These are phyloP conservation scores for Euphrasia confusa DNA, from an alignment of 257 asterid species.

Conservation along the genomic window DNA sequence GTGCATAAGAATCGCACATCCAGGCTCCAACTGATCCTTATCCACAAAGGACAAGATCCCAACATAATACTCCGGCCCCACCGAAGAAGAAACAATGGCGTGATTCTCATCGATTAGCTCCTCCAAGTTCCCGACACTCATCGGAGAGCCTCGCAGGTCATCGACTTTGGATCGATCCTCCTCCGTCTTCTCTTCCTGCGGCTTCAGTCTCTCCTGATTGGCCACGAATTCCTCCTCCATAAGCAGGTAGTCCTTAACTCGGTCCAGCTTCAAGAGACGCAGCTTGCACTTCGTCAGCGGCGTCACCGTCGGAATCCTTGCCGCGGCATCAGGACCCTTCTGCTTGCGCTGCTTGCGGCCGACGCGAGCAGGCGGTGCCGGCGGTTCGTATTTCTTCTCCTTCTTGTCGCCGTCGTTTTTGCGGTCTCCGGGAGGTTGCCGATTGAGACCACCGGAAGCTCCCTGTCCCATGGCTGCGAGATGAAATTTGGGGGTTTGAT, in stretches of 20 bases:
- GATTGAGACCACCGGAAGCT: constrained; percentile 76
- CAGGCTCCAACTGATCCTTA: constrained; percentile 93
- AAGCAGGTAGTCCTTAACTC: constrained; percentile 67
- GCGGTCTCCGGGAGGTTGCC: constrained; percentile 71
- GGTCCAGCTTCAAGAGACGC: constrained; percentile 63
- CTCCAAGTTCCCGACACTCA: constrained; percentile 89
- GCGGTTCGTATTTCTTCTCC: constrained; percentile 82
- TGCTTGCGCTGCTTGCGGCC: constrained; percentile 93
- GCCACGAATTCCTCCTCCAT: constrained; percentile 95
- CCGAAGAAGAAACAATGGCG: constrained; percentile 78
- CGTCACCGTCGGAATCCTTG: constrained; percentile 72
- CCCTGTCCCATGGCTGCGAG: constrained; percentile 69
- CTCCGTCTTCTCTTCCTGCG: constrained; percentile 95
- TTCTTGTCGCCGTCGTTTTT: constrained; percentile 78
- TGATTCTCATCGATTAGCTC: constrained; percentile 93
- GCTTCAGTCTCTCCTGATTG: constrained; percentile 81
- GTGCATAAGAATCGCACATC: constrained; percentile 91
- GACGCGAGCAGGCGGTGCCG: constrained; percentile 89
- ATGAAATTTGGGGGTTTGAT: constrained; percentile 16
- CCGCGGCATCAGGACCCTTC: constrained; percentile 81
- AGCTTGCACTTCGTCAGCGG: constrained; percentile 77
- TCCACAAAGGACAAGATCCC: constrained; percentile 86
- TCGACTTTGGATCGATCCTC: constrained; percentile 90
- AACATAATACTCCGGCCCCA: constrained; percentile 88
- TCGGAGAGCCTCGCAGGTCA: constrained; percentile 78